Base-by-base conservation (phyloP, 768 basidiomycete species). In the Amanita exitialis region DNA sequence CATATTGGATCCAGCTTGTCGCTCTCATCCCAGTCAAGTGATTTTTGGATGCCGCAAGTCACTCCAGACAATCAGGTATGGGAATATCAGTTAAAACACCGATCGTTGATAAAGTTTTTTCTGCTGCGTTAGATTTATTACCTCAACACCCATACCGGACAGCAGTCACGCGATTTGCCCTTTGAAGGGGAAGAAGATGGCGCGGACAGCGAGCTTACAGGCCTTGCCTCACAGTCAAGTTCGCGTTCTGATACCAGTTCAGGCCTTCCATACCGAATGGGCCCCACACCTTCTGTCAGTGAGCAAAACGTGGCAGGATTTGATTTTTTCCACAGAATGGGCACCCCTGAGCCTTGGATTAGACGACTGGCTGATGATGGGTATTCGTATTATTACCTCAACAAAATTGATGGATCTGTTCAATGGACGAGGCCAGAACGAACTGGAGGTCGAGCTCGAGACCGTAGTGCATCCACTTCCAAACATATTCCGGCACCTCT, bases 31-130 rank as follows among this genome's bases (percentile, higher is more conserved):
- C 70, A 76, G 58, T 75, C 78, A 8, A 83, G 77, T 58, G 88
- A 94, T 58, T 94, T 84, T 66, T 97, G 94, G 94, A 81, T 93
- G 63, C 94, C 94, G 9, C 79, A 82, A 58, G 79, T 95, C 35
- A 86, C 87, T 2, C 67, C 75, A 39, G 81, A 88, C 58, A 90
- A 90, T 46, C 89, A 90, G 78, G 92, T 88, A 61, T 62, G 81
- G 66, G 34, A 51, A 50, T 53, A 50, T 47, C 54, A 53, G 51
- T 44, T 20, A 9, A 41, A 41, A 21, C 25, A 27, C 18, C 12
- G 13, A 16, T 15, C 16, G 41, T 30, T 13, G 4, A 39, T 43
- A 37, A n/a, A 42, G 43, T 25, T 49, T 13, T 13, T 39, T 3
- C 4, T 18, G 23, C 9, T 43, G 21, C 45, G n/a, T 13, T 20